phyloP scores from a whole-genome alignment of 1,284 basidiomycete genomes.

The Ganoderma leucocontextum region DNA sequence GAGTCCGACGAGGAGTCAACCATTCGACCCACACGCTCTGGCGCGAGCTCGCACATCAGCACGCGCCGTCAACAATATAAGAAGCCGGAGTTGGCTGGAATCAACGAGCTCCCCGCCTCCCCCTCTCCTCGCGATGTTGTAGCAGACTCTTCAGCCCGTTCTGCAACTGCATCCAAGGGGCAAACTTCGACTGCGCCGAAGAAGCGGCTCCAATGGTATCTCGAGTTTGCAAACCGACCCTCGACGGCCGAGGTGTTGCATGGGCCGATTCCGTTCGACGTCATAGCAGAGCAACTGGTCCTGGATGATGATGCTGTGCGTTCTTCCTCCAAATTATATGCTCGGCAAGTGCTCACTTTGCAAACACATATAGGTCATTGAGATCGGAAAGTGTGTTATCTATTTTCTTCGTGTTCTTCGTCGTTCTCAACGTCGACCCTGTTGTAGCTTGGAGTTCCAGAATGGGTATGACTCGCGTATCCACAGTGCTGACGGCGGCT shows the following conservation, averaged over 20 bases:
- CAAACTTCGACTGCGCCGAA: conserved; percentile 7
- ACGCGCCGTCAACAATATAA: neutral
- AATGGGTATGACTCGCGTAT: conserved; percentile 49
- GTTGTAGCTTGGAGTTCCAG: conserved; percentile 43
- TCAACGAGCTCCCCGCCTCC: neutral
- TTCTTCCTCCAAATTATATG: neutral
- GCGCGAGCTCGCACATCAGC: neutral
- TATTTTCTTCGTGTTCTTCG: too few relatives aligned
- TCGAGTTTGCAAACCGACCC: conserved; percentile 38
- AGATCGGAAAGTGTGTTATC: conserved; percentile 18
- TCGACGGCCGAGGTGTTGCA: conserved; percentile 18
- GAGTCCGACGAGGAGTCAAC: conserved; percentile 30
- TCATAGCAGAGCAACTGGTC: conserved; percentile 29
- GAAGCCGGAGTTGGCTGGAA: neutral
- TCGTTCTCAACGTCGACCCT: neutral
- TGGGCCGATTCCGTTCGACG: conserved; percentile 31
- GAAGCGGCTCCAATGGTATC: conserved; percentile 33
- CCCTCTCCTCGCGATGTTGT: conserved; percentile 10
- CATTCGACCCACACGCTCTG: conserved; percentile 13
- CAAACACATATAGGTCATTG: conserved; percentile 4
- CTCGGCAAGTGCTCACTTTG: neutral
- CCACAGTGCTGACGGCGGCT: conserved; percentile 41
- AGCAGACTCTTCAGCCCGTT: neutral
- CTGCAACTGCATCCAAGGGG: neutral
- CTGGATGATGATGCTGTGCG: conserved; percentile 35